Base-by-base conservation (phyloP, 495 filamentous ascomycete species). In the Aspergillus hancockii region DNA sequence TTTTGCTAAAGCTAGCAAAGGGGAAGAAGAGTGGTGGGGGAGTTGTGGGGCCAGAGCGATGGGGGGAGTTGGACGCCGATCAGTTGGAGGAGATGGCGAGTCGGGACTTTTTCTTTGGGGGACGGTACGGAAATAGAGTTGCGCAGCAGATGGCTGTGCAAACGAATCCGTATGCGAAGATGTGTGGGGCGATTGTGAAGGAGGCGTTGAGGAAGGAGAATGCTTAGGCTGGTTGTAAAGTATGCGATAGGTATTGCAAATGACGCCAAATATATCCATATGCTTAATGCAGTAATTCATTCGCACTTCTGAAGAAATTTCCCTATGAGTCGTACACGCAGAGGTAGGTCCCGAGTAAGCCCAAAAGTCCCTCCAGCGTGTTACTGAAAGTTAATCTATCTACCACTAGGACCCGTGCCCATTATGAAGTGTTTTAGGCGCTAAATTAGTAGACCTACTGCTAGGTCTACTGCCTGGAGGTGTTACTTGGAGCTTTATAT, bases 81-180 rank as follows among this genome's bases (percentile, higher is more conserved):
- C 77, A 84, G 36, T 79, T 93, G 40, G 91, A 93, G 72, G 84
- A 89, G 62, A 83, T 84, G 57, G 90, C 90, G 3, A 88, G 85
- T 59, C 76, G 78, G 36, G 88, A 91, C 63, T 93, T 96, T 71
- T 86, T 84, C 52, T 69, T 85, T 60, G 91, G 88, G 0, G 91
- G 89, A 1, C 70, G 83, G 63, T 95, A 88, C 71, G 92, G 91
- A 14, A 91, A 90, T 71, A 85, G 88, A 60, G 81, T 92, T 57
- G 91, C 87, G 13, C 87, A 87, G 74, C 84, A 82, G 46, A 72
- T 95, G 74, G 87, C 88, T 2, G 91, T 94, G 47, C 81, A 82
- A 71, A 90, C 86, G 43, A 96, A 96, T 79, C 92, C 92, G 38
- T 90, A 90, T 63, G 91, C 91, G 25, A 95, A 92, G 79, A 79